phyloP scores from a whole-genome alignment of 352 stramenopile species.

The Pythium sukuiense region DNA sequence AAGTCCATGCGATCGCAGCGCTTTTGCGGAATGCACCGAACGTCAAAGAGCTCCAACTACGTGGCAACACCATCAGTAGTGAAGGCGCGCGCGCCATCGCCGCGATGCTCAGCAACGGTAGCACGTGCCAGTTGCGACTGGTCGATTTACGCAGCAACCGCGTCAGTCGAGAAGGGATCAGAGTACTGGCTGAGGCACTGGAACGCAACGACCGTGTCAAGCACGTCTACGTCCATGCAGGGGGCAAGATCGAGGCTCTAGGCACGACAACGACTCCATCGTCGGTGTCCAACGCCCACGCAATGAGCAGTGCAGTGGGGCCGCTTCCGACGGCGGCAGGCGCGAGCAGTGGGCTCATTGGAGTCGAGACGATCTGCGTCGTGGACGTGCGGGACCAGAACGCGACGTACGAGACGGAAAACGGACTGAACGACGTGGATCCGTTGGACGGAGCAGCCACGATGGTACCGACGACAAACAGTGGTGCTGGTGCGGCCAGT shows the following conservation, averaged over 20 bases:
- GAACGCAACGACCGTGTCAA: conserved; percentile 91
- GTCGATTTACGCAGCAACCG: conserved; percentile 93
- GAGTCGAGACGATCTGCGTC: conserved; percentile 93
- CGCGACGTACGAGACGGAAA: conserved; percentile 19
- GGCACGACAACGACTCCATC: conserved; percentile 59
- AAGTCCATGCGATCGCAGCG: conserved; percentile 94
- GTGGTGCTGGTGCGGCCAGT: conserved; percentile 26
- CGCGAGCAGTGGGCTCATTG: conserved; percentile 48
- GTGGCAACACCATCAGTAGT: conserved; percentile 89
- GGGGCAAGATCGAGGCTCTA: conserved; percentile 94
- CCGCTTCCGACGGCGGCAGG: conserved; percentile 8
- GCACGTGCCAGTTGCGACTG: conserved; percentile 64
- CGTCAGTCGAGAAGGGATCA: conserved; percentile 91
- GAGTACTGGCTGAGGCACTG: conserved; percentile 92
- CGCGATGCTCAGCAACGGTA: conserved; percentile 81
- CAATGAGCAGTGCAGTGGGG: conserved; percentile 37
- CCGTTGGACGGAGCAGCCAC: neutral
- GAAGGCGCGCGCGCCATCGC: conserved; percentile 93
- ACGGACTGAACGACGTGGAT: conserved; percentile 14
- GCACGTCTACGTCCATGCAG: conserved; percentile 96
- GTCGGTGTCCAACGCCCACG: conserved; percentile 50
- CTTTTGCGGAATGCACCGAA: conserved; percentile 88
- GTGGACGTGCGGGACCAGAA: conserved; percentile 93
- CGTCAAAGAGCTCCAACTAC: conserved; percentile 93
- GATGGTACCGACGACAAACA: neutral